Evolutionary conservation across 192 early-diverging fungal genomes (phyloP).

Genomic region (Mycoemilia scoparia): DNA sequence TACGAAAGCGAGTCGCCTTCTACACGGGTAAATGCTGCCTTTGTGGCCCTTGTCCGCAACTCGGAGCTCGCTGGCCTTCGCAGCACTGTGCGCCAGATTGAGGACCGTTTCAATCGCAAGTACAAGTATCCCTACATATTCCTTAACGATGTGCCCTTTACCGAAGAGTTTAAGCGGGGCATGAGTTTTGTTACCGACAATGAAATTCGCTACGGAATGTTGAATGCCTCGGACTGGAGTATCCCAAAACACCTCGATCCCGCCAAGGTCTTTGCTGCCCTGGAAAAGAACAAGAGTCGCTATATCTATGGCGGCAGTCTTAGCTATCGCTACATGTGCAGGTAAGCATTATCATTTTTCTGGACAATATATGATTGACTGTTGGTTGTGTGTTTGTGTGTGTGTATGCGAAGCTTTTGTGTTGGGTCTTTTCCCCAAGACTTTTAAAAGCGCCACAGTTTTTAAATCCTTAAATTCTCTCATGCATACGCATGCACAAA

Average conservation of each 20-base stretch:
- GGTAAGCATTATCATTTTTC: no score
- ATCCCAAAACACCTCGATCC: constrained; percentile 26
- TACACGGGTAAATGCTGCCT: constrained; percentile 28
- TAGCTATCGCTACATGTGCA: constrained; percentile 21
- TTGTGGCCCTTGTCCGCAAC: constrained; percentile 51
- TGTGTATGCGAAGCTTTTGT: no score
- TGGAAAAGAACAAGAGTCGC: constrained; percentile 8
- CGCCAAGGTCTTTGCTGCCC: constrained; percentile 12
- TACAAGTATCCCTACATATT: constrained; percentile 74
- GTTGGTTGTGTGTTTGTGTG: no score
- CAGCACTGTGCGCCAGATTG: constrained; percentile 34
- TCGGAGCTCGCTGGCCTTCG: constrained; percentile 37
- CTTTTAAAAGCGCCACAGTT: no score
- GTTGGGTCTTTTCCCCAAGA: no score
- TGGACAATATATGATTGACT: no score
- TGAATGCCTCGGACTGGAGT: constrained; percentile 19
- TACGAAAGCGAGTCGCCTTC: neutral
- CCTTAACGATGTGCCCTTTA: constrained; percentile 54
- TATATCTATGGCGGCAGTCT: constrained; percentile 22
- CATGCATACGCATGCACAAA: no score
- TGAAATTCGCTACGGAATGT: constrained; percentile 11
- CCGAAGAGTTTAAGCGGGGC: constrained; percentile 40
- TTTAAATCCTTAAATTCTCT: no score
- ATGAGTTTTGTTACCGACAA: constrained; percentile 15
- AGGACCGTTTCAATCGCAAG: constrained; percentile 51